Conservation (phyloP, 257 asterid genomes). For the Handroanthus guayacan region DNA sequence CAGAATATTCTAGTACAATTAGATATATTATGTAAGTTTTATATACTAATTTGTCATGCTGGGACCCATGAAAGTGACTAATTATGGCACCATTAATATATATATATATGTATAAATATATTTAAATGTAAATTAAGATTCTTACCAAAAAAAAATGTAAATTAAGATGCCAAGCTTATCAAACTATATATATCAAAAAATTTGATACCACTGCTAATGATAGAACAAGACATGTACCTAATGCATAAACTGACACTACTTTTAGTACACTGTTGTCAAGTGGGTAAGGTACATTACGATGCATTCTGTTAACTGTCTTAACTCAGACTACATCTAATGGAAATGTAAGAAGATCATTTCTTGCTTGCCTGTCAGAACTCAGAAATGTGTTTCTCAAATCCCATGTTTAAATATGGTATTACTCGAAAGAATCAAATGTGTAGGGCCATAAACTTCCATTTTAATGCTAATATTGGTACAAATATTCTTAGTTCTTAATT, state of each 20-base stretch:
- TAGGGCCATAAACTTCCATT: too few relatives aligned
- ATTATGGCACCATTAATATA: background rate
- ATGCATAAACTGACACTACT: constrained; percentile 14
- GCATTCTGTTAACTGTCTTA: constrained; percentile 22
- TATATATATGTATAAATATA: too few relatives aligned
- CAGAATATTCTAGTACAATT: too few relatives aligned
- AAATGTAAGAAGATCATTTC: background rate
- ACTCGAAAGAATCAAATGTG: too few relatives aligned
- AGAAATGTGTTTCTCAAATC: background rate
- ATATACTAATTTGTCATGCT: background rate
- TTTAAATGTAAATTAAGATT: too few relatives aligned
- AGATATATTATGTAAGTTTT: background rate
- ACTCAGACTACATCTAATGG: background rate
- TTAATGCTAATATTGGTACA: too few relatives aligned
- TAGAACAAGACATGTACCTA: constrained; percentile 8
- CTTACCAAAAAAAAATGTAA: too few relatives aligned
- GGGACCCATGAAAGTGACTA: constrained; percentile 21
- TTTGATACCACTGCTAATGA: background rate
- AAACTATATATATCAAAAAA: background rate
- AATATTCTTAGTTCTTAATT: too few relatives aligned
- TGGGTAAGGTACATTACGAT: background rate
- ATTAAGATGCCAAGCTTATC: constrained; percentile 30
- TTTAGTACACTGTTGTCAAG: constrained; percentile 1
- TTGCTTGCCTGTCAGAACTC: background rate
- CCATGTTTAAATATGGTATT: too few relatives aligned